Base-by-base conservation (phyloP, 2,329 filamentous ascomycete species). In the Scedosporium minutisporum region DNA sequence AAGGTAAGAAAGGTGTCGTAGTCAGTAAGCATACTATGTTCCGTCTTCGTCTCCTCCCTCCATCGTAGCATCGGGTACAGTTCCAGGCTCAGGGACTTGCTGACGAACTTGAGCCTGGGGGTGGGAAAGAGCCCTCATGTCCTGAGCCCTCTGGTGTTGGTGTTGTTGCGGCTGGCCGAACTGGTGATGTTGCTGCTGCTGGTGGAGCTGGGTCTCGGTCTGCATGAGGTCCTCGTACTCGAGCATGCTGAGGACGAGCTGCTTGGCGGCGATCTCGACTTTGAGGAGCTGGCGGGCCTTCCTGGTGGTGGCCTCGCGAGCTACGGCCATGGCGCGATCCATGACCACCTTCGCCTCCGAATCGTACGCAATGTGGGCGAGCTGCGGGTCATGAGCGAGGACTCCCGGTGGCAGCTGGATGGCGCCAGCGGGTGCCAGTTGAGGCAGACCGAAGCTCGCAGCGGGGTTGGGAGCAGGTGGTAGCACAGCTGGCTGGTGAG, bases 191-290 rank as follows among this genome's bases (percentile, higher is more conserved):
- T 67, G 67, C 61, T 70, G 69, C 41, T 67, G 64, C 38, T 68
- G 62, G 33, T 67, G 65, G n/a, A 66, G 64, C 48, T 70, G 67
- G 51, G 73, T 69, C 57, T 69, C 68, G 16, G 68, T 69, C 7
- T 65, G 64, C 14, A 71, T 63, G 27, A 73, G 75, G 57, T 82
- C 80, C 64, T 82, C 78, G 66, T 80, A 83, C 65, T 82, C 77
- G 21, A 76, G 74, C 55, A 84, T 77, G 29, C 79, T 77, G 67
- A 82, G 74, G 6, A 80, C 82, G 38, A 86, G 75, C 71, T 84
- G 80, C 69, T 80, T 78, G 12, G 82, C 81, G 2, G 80, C 76
- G 53, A 78, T 74, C 66, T 85, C 81, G 61, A 86, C 78, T 66
- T 80, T 76, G 60, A 81, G 76, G 64, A 83, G 73, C 60, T 77